phyloP scores from a whole-genome alignment of 257 asterid species.

The Nicotiana attenuata region DNA sequence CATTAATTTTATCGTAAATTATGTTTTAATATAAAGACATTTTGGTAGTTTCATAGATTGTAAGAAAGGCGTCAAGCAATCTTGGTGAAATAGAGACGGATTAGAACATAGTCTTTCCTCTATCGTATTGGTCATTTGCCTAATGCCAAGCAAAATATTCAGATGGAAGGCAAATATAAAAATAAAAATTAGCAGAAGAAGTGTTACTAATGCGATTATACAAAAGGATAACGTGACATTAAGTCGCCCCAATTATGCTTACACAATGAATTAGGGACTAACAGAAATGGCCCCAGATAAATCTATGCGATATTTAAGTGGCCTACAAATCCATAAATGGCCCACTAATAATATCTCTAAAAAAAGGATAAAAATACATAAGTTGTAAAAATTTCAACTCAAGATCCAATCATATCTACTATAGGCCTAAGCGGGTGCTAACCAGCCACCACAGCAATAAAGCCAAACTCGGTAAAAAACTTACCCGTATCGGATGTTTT shows the following conservation, averaged over 20 bases:
- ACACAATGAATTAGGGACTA: constrained; percentile 24
- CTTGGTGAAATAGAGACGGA: background rate
- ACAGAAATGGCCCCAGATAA: constrained; percentile 10
- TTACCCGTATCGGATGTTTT: too few relatives aligned
- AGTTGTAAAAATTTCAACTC: background rate
- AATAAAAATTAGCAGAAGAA: background rate
- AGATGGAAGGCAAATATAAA: background rate
- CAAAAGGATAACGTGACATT: background rate
- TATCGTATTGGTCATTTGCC: background rate
- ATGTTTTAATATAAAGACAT: too few relatives aligned
- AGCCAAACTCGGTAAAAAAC: constrained; percentile 23
- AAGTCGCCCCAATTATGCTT: constrained; percentile 17
- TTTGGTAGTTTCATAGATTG: background rate
- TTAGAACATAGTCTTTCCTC: background rate
- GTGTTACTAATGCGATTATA: background rate
- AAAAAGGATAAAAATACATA: background rate
- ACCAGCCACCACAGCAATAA: constrained; percentile 62
- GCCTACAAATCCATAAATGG: constrained; percentile 25
- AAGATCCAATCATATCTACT: background rate
- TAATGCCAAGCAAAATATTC: background rate
- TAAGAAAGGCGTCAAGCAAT: background rate
- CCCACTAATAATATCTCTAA: constrained; percentile 24
- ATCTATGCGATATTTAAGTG: constrained; percentile 19
- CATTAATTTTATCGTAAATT: too few relatives aligned
- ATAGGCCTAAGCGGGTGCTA: constrained; percentile 74